These are phyloP conservation scores for Crithidia bombi DNA, from an alignment of 208 protist species.

Conservation along the genomic window DNA sequence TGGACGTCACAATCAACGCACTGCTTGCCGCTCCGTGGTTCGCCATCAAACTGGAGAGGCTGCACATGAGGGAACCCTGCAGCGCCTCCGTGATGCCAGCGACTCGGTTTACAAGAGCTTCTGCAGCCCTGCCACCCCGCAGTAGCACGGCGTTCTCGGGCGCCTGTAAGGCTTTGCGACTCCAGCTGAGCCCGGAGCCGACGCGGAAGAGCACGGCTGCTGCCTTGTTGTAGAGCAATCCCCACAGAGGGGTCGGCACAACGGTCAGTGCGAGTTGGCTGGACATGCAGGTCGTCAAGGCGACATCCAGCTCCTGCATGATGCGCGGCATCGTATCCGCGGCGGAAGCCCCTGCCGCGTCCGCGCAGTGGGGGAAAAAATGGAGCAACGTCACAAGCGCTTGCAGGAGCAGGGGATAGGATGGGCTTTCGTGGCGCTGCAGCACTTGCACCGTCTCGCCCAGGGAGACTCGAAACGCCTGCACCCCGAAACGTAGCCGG, in stretches of 20 bases:
- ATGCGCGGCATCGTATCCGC: slow-evolving; percentile 7
- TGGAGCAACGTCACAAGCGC: slow-evolving; percentile 22
- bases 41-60: neutral
- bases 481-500: neutral
- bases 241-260: slow-evolving; percentile 20
- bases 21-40: neutral
- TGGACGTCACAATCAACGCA: neutral
- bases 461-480: slow-evolving; percentile 3
- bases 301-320: slow-evolving; percentile 15
- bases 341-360: neutral
- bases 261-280: neutral
- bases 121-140: neutral
- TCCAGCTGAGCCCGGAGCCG: slow-evolving; percentile 32
- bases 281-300: neutral
- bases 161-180: slow-evolving; percentile 5
- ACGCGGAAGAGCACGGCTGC: slow-evolving; percentile 10
- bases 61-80: neutral
- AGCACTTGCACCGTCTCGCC: slow-evolving; percentile 28
- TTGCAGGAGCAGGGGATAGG: slow-evolving; percentile 20
- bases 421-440: slow-evolving; percentile 29
- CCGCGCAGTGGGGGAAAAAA: slow-evolving; percentile 9
- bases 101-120: slow-evolving; percentile 7
- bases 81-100: slow-evolving; percentile 17
- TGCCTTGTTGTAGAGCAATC: slow-evolving; percentile 10
- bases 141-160: neutral